Evolutionary conservation across 2,329 filamentous ascomycete genomes (phyloP), one percentile per base, ranked within the genome.

Genomic region (Gnomoniopsis smithogilvyi): DNA sequence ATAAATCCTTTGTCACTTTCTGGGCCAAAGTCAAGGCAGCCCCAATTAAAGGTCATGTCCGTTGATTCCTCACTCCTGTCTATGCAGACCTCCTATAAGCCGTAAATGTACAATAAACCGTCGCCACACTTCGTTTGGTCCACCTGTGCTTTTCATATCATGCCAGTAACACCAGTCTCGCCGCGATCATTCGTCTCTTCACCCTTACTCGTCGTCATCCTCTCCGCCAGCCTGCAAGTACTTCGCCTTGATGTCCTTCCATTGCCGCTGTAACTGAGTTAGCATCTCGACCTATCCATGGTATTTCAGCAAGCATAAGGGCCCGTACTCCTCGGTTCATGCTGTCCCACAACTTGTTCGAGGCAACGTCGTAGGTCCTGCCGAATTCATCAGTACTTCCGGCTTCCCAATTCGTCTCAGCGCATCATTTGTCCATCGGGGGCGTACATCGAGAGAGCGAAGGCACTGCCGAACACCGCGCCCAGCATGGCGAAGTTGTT

Each of bases 221-320:
- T 88, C 87, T 64, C 90, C 87, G 58, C 80, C 84, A 61, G 82
- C 81, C 78, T 90, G 78, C 70, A 96, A 76, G 77, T 96, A 99
- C 78, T 84, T 88, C 76, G 88, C 80, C 80, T 96, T 94, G 81
- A 99, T 97, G 76, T 99, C 95, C 85, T 97, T 97, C 95, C 95
- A 98, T 96, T 97, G 94, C 72, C 94, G 92, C 94, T 98, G 72
- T 34, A n/a, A 54, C 19, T 52, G n/a, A 2, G 47, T 60, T 54
- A 60, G 36, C 43, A 52, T 45, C 17, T 51, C 14, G 12, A 24
- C 17, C 43, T 43, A 33, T 19, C n/a, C 14, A n/a, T 19, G 14
- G 88, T 91, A 72, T 91, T 97, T 94, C 70, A 17, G 21, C 8
- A 24, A 7, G 1, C n/a, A 14, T 4, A 6, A 21, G 17, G 24